These are phyloP conservation scores for Hypoxylon sp. DNA, from an alignment of 2,329 filamentous ascomycete genomes.

Conservation along the genomic window DNA sequence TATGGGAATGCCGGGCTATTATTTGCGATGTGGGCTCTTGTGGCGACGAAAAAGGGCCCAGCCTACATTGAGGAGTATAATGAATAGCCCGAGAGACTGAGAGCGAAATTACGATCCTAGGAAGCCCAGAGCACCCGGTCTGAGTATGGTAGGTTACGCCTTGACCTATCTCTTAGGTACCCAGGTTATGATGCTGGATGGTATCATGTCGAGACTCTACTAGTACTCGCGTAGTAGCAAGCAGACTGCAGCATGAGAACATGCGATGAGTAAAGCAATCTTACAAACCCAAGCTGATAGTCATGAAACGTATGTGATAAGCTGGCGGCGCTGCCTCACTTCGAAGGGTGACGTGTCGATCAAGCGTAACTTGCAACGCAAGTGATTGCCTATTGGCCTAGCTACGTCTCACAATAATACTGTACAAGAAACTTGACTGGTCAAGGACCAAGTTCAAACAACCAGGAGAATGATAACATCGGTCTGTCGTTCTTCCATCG, in stretches of 20 bases:
- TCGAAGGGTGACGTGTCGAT: not conserved
- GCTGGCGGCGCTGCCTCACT: too few species aligned
- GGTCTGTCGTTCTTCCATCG: not conserved
- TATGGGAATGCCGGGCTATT: not conserved
- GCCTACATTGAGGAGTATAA: not conserved
- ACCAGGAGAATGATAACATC: not conserved
- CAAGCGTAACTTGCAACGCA: not conserved
- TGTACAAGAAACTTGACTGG: slow-evolving; percentile 13
- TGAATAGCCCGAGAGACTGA: not conserved
- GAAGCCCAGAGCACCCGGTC: not conserved
- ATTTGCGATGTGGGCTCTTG: not conserved
- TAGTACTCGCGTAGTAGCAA: not conserved
- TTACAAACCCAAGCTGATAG: not conserved
- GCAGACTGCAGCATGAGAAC: not conserved
- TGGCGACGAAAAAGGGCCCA: not conserved
- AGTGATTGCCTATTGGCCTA: not conserved
- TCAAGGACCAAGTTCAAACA: not conserved
- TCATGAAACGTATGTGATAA: not conserved
- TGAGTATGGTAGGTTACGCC: not conserved
- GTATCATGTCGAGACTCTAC: not conserved
- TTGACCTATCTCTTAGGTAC: too few species aligned
- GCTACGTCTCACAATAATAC: slow-evolving; percentile 8
- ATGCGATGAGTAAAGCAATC: not conserved
- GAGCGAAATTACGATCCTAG: not conserved
- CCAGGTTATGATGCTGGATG: not conserved